Percentiles rank a stretch among this genome's conserved stretches.
Evolutionary conservation across 345 rosid species (phyloP).

Genomic region (Aethionema arabicum): DNA sequence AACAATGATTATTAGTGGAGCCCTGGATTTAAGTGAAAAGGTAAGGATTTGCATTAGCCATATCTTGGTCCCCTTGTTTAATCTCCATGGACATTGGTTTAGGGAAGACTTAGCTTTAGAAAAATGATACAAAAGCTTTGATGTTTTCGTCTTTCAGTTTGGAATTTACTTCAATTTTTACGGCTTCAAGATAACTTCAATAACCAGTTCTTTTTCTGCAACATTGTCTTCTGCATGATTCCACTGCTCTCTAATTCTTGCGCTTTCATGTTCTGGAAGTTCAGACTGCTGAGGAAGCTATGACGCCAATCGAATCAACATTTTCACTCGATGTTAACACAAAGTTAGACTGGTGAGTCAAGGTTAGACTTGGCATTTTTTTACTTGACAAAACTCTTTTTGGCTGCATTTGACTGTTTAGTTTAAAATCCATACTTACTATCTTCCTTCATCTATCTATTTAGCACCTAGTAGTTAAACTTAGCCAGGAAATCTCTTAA

Average conservation of each 20-base stretch:
- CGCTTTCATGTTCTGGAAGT: constrained; percentile 26
- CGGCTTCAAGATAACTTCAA: constrained; percentile 21
- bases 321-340: constrained; percentile 80
- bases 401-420: neutral
- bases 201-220: neutral
- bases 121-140: constrained; percentile 2
- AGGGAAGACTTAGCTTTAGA: neutral
- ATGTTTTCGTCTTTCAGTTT: neutral
- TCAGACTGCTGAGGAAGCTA: constrained; percentile 88
- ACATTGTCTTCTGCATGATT: neutral
- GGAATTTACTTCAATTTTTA: neutral
- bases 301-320: constrained; percentile 88
- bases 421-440: neutral
- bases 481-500: constrained; percentile 10
- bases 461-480: neutral
- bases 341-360: constrained; percentile 72
- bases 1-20: constrained; percentile 94
- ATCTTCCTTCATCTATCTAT: neutral
- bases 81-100: constrained; percentile 9
- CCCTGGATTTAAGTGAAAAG: constrained; percentile 92
- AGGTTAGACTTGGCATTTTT: constrained; percentile 21
- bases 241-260: constrained; percentile 6
- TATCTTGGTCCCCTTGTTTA: neutral
- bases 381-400: neutral
- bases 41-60: constrained; percentile 34